Evolutionary conservation across 2,329 filamentous ascomycete genomes (phyloP).

Genomic region (Tothia fuscella): DNA sequence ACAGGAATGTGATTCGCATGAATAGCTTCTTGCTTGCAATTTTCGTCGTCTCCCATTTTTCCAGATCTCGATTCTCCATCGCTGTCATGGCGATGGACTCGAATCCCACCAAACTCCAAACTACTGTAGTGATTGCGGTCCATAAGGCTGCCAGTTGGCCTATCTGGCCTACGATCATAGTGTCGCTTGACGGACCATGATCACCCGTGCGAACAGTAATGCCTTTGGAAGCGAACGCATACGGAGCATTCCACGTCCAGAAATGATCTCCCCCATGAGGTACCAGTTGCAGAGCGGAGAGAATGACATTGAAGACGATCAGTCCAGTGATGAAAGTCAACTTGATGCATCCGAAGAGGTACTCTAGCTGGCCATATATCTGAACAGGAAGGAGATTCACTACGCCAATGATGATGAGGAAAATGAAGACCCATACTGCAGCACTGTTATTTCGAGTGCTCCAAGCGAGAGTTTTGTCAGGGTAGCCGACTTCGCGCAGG

Average conservation of each 20-base stretch:
- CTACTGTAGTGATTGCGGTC: constrained; percentile 12
- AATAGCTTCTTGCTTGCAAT: constrained; percentile 13
- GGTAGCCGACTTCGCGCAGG: constrained; percentile 9
- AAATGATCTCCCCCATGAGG: constrained; percentile 11
- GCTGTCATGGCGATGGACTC: constrained; percentile 14
- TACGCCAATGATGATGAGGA: constrained; percentile 21
- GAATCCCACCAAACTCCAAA: constrained; percentile 14
- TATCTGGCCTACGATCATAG: constrained; percentile 5
- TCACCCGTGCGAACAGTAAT: constrained; percentile 8
- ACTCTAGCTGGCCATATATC: constrained; percentile 23
- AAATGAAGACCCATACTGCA: constrained; percentile 28
- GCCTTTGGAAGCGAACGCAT: constrained; percentile 11
- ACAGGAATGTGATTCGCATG: constrained; percentile 12
- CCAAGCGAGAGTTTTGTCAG: neutral
- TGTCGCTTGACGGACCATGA: neutral
- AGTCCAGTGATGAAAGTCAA: constrained; percentile 28
- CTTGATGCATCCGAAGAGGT: constrained; percentile 25
- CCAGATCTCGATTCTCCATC: constrained; percentile 13
- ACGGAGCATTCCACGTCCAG: constrained; percentile 13
- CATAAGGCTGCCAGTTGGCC: constrained; percentile 12
- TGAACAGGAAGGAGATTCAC: constrained; percentile 27
- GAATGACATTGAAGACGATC: constrained; percentile 32
- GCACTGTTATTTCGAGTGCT: constrained; percentile 16
- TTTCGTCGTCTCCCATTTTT: constrained; percentile 13
- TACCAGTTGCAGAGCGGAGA: constrained; percentile 21